phyloP scores from a whole-genome alignment of 495 filamentous ascomycete species.

The Jackrogersella multiformis region DNA sequence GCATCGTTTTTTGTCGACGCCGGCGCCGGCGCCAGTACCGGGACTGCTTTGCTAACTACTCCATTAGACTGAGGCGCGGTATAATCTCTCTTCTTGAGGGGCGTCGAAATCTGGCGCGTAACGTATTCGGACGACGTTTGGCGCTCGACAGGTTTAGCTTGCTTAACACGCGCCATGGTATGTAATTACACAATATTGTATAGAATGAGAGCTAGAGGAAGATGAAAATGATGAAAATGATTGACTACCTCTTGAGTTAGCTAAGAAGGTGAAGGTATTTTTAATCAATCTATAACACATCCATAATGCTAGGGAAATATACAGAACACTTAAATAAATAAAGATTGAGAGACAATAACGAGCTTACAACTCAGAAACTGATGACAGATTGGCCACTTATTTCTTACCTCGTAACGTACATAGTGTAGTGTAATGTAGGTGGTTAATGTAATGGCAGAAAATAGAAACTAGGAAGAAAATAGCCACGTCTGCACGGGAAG shows the following conservation, averaged over 20 bases:
- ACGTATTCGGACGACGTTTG: conserved; percentile 70
- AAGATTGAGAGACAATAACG: conserved; percentile 13
- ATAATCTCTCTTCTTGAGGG: conserved; percentile 44
- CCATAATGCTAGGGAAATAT: conserved; percentile 12
- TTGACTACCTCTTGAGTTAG: conserved; percentile 7
- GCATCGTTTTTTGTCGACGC: conserved; percentile 53
- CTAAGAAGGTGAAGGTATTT: background rate
- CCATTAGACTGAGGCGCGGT: conserved; percentile 52
- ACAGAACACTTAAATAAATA: background rate
- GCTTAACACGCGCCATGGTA: conserved; percentile 77
- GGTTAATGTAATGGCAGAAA: conserved; percentile 38
- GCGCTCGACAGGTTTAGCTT: conserved; percentile 71
- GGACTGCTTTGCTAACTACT: conserved; percentile 40
- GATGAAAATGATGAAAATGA: conserved; percentile 2
- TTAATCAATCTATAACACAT: conserved; percentile 1
- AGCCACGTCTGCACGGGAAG: no score
- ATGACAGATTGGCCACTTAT: conserved; percentile 47
- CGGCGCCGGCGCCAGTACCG: conserved; percentile 27
- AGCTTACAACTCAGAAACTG: conserved; percentile 32
- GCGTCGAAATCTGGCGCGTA: conserved; percentile 49
- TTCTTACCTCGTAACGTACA: conserved; percentile 14
- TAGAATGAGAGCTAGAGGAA: background rate
- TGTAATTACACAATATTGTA: background rate
- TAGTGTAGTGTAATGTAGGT: no score
- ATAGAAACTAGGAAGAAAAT: no score